Evolutionary conservation across 2,329 filamentous ascomycete genomes (phyloP), one percentile per base, ranked within the genome.

Genomic region (Chaetomiaceae sp.): DNA sequence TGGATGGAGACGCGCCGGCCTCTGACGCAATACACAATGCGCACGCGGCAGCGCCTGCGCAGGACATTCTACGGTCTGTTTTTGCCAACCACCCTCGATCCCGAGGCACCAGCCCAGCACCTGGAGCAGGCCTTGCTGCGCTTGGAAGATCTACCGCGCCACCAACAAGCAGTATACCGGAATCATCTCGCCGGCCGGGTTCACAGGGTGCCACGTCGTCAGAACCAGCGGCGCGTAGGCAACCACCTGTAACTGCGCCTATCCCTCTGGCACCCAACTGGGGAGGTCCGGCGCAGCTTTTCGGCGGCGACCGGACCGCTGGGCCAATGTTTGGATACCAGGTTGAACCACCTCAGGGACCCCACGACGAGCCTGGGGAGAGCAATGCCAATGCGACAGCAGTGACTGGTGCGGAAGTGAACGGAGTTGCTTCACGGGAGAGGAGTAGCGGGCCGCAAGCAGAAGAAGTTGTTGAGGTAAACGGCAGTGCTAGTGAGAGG

Each of bases 251-350:
- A 14, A 72, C 76, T 13, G 72, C 76, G 4, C 76, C 77, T 2
- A 76, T 73, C 20, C 75, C 76, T 14, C 63, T 75, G 20, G 63
- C 73, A 53, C 77, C 77, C 5, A 75, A 73, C 52, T 81, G 78
- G 78, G 75, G 75, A 42, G 74, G 75, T 13, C 66, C 74, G 2
- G 70, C 75, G 14, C 78, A 79, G 60, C 65, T 79, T 0, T 79
- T 79, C 33, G 33, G 42, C 14, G 67, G 63, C 43, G 66, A 66
- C 16, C 47, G 37, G n/a, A 51, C 63, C 34, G 62, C 64, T 11
- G 48, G 43, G n/a, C 16, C 34, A 29, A 30, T 60, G 13, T 60
- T 63, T 34, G 58, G 60, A 2, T 47, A 23, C 37, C 67, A 43
- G 61, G 64, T 32, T 9, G 48, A 48, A 1, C 40, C 10, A 7